Base-by-base conservation (phyloP, 768 basidiomycete genomes). In the Naganishia friedmannii region DNA sequence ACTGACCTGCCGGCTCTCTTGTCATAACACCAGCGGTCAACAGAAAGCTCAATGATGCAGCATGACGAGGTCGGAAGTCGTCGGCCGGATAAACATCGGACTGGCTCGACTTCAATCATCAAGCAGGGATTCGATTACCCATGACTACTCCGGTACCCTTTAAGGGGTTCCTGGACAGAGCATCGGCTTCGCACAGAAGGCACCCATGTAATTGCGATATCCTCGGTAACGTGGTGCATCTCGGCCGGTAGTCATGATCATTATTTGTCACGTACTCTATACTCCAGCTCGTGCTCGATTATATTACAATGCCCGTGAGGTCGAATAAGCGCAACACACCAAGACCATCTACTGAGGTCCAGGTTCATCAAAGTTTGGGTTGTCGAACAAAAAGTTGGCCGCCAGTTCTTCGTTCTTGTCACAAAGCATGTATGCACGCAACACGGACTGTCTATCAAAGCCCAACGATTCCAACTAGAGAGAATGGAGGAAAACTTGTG, bases 391-490 rank as follows among this genome's bases (percentile, higher is more conserved):
- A 76, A 89, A 95, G 77, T 96, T 96, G 17, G 95, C 96, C 10
- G 96, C 93, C 23, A 94, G 82, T 78, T 97, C 93, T 82, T 98
- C 96, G 77, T 98, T 93, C 86, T 91, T 93, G 80, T 93, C 96
- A 81, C 94, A 97, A 12, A 80, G 70, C 68, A 82, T 72, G 82
- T 91, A 99, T 0, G 96, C 96, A 81, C 97, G 87, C 42, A 94
- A 82, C n/a, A 85, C 95, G 0, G 84, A 83, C 53, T 93, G 85
- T 48, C 92, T 86, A 21, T 90, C 81, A 81, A 99, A 98, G 0
- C 96, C 95, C 55, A 98, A 87, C 0, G 83, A 88, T 82, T 91
- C 87, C 72, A 96, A 84, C 94, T 96, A 73, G 2, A 48, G 21
- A 70, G 6, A 37, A n/a, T n/a, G 53, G 54, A 15, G 31, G 34